phyloP scores from a whole-genome alignment of 2,329 filamentous ascomycete species.

The Verticillium dahliae region DNA sequence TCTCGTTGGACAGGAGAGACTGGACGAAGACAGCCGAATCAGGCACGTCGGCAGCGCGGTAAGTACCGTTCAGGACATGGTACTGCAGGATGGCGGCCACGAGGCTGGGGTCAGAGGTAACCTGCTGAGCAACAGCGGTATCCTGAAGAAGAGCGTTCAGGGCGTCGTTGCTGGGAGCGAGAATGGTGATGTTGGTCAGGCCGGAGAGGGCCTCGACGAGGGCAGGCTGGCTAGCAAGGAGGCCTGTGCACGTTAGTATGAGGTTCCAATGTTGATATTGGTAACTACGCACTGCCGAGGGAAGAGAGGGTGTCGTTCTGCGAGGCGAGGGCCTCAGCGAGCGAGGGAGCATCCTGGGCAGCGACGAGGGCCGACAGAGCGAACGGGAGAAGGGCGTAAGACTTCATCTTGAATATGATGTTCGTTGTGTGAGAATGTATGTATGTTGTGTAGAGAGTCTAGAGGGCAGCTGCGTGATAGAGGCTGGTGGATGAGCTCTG shows the following conservation, averaged over 20 bases:
- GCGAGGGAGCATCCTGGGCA: constrained; percentile 11
- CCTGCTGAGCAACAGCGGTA: constrained; percentile 14
- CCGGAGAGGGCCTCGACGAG: constrained; percentile 3
- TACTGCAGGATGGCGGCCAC: constrained; percentile 41
- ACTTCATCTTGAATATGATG: constrained; percentile 5
- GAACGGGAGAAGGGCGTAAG: constrained; percentile 7
- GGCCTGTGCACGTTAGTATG: constrained; percentile 6
- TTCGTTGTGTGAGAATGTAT: constrained; percentile 10
- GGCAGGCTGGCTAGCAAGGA: constrained; percentile 13
- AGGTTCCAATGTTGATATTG: neutral
- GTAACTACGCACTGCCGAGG: constrained; percentile 10
- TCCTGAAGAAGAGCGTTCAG: constrained; percentile 22
- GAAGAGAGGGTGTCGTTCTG: constrained; percentile 21
- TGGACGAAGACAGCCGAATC: constrained; percentile 22
- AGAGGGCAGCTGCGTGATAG: no score
- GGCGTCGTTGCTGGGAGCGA: constrained; percentile 48
- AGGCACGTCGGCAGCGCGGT: constrained; percentile 21
- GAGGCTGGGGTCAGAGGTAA: constrained; percentile 11
- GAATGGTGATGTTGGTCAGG: constrained; percentile 43
- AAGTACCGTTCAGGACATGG: constrained; percentile 48
- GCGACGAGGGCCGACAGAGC: constrained; percentile 13
- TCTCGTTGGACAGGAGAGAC: constrained; percentile 39
- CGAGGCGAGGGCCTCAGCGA: constrained; percentile 16
- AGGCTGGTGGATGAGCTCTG: neutral
- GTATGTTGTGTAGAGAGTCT: neutral